Conservation (phyloP, 495 filamentous ascomycete genomes). For the Hypoxylon trugodes region DNA sequence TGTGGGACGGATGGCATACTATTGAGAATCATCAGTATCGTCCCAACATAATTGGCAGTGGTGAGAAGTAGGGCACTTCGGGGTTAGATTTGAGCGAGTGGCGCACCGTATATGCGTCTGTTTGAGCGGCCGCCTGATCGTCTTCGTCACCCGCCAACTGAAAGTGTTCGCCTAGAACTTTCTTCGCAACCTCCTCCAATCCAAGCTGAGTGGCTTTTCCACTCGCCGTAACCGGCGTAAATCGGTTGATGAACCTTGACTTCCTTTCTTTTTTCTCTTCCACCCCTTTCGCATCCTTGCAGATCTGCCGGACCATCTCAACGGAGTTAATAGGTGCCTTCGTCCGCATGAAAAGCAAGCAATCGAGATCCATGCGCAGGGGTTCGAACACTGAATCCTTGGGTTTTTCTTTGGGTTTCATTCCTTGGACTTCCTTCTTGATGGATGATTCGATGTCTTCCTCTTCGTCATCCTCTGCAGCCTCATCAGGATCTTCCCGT, state of each 20-base stretch:
- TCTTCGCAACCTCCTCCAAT: slow-evolving; percentile 72
- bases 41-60: not conserved
- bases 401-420: slow-evolving; percentile 62
- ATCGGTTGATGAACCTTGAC: slow-evolving; percentile 79
- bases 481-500: slow-evolving; percentile 47
- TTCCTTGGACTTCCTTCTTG: slow-evolving; percentile 72
- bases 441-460: slow-evolving; percentile 87
- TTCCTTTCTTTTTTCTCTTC: slow-evolving; percentile 61
- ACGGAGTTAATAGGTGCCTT: slow-evolving; percentile 79
- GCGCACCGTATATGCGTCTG: slow-evolving; percentile 33
- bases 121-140: slow-evolving; percentile 11
- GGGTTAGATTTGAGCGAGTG: not conserved
- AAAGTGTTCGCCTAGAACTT: slow-evolving; percentile 78
- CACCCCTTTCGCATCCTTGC: slow-evolving; percentile 65
- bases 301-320: slow-evolving; percentile 77
- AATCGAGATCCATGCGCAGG: slow-evolving; percentile 78
- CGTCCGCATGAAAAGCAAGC: slow-evolving; percentile 74
- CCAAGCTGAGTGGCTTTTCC: slow-evolving; percentile 82
- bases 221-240: slow-evolving; percentile 80
- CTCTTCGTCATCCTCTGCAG: slow-evolving; percentile 46
- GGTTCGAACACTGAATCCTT: slow-evolving; percentile 62
- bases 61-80: not conserved
- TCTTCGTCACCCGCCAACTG: slow-evolving; percentile 53
- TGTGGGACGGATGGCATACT: slow-evolving; percentile 92
- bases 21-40: slow-evolving; percentile 1